These are phyloP conservation scores for Pharnaceum exiguum DNA, from an alignment of 148 eudicot genomes.

Conservation along the genomic window DNA sequence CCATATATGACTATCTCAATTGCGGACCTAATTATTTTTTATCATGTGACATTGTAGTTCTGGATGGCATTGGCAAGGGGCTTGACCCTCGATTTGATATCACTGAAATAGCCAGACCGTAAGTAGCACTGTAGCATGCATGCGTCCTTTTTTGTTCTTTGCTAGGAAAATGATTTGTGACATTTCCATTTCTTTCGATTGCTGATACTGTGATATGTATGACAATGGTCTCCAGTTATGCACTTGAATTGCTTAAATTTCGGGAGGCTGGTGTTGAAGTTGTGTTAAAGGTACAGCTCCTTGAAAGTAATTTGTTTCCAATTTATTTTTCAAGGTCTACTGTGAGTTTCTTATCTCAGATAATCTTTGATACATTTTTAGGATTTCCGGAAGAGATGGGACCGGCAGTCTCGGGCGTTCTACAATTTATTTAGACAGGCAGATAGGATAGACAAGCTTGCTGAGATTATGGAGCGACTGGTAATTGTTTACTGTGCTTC, in stretches of 20 bases:
- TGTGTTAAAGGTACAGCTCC: constrained; percentile 52
- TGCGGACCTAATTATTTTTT: background rate
- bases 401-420: constrained; percentile 84
- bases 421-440: constrained; percentile 96
- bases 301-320: background rate
- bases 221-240: constrained; percentile 53
- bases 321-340: no score
- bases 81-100: constrained; percentile 99
- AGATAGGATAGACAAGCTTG: constrained; percentile 84
- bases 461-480: constrained; percentile 72
- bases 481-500: constrained; percentile 34
- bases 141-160: background rate
- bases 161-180: background rate
- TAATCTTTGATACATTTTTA: no score
- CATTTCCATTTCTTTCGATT: background rate
- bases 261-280: constrained; percentile 99
- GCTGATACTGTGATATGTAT: constrained; percentile 18
- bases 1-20: constrained; percentile 3
- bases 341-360: no score
- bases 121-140: constrained; percentile 24
- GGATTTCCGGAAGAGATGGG: constrained; percentile 94
- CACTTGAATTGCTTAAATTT: constrained; percentile 84
- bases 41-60: constrained; percentile 40
- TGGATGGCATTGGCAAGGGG: constrained; percentile 99
- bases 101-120: constrained; percentile 98